A percentile compares a stretch with the other conserved stretches of the same genome.
phyloP scores from a whole-genome alignment of 2,329 filamentous ascomycete genomes.

The Scedosporium aurantiacum region DNA sequence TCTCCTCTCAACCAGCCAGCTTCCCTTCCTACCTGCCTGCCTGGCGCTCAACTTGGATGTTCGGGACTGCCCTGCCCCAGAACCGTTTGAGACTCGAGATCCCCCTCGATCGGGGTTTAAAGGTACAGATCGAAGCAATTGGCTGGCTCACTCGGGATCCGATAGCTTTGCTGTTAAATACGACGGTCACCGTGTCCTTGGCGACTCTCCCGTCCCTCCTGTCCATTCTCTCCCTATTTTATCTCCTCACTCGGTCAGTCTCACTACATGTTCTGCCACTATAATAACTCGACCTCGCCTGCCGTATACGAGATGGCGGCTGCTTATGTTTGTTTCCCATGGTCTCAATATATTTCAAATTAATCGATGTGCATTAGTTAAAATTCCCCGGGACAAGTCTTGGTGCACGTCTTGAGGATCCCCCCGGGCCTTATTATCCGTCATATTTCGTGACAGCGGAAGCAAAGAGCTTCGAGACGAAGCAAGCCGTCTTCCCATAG shows the following conservation, averaged over 20 bases:
- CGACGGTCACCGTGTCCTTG: not conserved
- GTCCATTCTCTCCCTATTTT: not conserved
- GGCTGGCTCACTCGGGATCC: not conserved
- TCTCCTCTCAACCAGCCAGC: not conserved
- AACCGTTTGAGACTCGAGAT: not conserved
- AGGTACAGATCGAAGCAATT: not conserved
- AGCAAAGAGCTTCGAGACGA: constrained; percentile 5
- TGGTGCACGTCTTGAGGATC: not conserved
- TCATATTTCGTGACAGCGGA: constrained; percentile 5
- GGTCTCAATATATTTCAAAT: not conserved
- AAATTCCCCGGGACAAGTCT: constrained; percentile 5
- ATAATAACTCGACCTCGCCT: not conserved
- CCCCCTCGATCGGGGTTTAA: not conserved
- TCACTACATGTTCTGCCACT: not conserved
- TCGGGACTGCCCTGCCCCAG: not conserved
- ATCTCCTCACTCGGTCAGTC: not conserved
- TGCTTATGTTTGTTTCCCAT: not conserved
- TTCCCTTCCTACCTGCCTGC: not conserved
- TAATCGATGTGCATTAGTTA: constrained; percentile 1
- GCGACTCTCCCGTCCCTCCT: not conserved
- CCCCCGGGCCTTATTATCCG: not conserved
- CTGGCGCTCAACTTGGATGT: not conserved
- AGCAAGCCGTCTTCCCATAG: not conserved
- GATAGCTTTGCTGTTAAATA: not conserved
- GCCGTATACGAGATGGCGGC: not conserved